Evolutionary conservation across 2,329 filamentous ascomycete genomes (phyloP).

Genomic region (Fonsecaea nubica): DNA sequence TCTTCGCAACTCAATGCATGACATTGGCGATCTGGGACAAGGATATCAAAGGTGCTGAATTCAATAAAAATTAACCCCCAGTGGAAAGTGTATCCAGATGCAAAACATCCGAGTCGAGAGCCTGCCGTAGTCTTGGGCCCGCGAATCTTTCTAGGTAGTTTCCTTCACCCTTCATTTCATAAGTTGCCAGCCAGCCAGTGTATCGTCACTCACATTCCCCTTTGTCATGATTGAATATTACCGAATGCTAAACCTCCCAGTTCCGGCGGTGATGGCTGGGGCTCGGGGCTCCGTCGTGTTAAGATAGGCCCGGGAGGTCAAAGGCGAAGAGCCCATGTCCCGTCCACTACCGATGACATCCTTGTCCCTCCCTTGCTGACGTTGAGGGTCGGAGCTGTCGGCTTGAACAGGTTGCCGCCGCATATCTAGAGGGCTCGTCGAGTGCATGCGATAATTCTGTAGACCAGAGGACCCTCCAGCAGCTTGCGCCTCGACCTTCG

Average conservation of each 20-base stretch:
- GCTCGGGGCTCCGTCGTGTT: slow-evolving; percentile 16
- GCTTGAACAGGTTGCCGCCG: slow-evolving; percentile 30
- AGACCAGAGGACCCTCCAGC: slow-evolving; percentile 11
- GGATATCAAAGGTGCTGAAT: not conserved
- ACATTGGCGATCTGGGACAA: not conserved
- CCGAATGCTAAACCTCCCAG: slow-evolving; percentile 43
- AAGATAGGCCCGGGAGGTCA: slow-evolving; percentile 32
- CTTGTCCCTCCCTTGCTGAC: slow-evolving; percentile 24
- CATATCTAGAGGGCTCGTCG: slow-evolving; percentile 36
- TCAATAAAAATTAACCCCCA: not conserved
- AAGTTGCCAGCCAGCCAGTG: not conserved
- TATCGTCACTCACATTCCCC: not conserved
- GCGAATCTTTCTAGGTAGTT: not conserved
- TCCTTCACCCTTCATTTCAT: not conserved
- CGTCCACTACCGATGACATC: slow-evolving; percentile 13
- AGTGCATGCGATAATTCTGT: slow-evolving; percentile 33
- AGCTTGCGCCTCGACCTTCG: slow-evolving; percentile 38
- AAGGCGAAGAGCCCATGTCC: slow-evolving; percentile 31
- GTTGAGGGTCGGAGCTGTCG: slow-evolving; percentile 13
- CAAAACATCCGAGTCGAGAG: not conserved
- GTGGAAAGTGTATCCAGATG: not conserved
- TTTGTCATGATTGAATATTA: slow-evolving; percentile 8
- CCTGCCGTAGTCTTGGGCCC: not conserved
- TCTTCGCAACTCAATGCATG: not conserved
- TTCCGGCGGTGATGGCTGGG: slow-evolving; percentile 31